Percentiles rank a stretch among this genome's conserved stretches.
phyloP scores from a whole-genome alignment of 2,329 filamentous ascomycete genomes.

The Didymellaceae sp. region DNA sequence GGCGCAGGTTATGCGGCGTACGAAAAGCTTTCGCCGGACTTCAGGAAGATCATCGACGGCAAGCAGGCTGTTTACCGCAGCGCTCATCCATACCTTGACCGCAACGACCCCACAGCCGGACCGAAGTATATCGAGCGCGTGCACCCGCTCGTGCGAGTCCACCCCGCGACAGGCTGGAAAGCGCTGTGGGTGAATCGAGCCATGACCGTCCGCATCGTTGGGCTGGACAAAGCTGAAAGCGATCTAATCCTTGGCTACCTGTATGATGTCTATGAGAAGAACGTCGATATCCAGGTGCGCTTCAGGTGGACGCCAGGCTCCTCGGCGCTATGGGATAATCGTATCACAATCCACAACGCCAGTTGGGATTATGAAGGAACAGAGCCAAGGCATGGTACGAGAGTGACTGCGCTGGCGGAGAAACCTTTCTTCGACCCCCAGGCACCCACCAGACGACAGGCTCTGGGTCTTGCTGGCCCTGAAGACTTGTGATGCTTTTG shows the following conservation, averaged over 20 bases:
- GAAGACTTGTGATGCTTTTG: conserved; percentile 57
- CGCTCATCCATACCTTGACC: conserved; percentile 71
- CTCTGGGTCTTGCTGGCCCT: conserved; percentile 67
- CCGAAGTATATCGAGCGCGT: conserved; percentile 71
- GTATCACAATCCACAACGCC: conserved; percentile 76
- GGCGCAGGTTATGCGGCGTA: conserved; percentile 67
- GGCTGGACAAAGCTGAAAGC: conserved; percentile 71
- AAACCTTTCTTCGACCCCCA: conserved; percentile 70
- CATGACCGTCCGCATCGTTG: conserved; percentile 73
- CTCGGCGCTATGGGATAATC: conserved; percentile 74
- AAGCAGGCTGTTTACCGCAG: conserved; percentile 69
- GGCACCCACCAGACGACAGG: conserved; percentile 71
- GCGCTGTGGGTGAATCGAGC: conserved; percentile 73
- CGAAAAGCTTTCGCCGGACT: conserved; percentile 73
- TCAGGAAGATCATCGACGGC: conserved; percentile 74
- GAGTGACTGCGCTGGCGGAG: conserved; percentile 74
- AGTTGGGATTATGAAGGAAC: conserved; percentile 75
- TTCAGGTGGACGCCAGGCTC: conserved; percentile 74
- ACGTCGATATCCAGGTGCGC: conserved; percentile 73
- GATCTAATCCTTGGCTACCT: conserved; percentile 71
- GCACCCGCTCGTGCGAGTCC: conserved; percentile 72
- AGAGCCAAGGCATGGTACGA: conserved; percentile 72
- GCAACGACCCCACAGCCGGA: conserved; percentile 64
- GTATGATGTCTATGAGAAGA: conserved; percentile 71
- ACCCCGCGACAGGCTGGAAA: conserved; percentile 78